These are phyloP conservation scores for Podosphaera xanthii DNA, from an alignment of 2,329 filamentous ascomycete species.

Conservation along the genomic window DNA sequence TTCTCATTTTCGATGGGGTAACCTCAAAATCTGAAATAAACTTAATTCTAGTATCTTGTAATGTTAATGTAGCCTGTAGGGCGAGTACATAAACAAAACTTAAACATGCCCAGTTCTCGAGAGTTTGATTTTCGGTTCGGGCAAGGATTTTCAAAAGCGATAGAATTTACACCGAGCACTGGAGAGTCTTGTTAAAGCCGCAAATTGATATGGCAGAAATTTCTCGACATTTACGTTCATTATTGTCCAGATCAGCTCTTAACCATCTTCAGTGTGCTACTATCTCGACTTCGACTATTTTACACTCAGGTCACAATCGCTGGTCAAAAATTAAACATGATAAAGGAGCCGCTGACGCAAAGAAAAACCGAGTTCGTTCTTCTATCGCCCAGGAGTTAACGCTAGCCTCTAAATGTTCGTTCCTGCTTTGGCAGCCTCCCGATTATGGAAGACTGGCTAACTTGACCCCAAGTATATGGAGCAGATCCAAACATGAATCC, in stretches of 20 bases:
- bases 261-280: conserved; percentile 11
- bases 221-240: conserved; percentile 11
- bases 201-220: conserved; percentile 9
- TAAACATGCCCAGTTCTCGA: too few relatives aligned
- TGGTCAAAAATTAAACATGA: conserved; percentile 96
- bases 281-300: conserved; percentile 22
- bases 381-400: conserved; percentile 50
- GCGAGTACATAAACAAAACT: too few relatives aligned
- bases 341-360: conserved; percentile 66
- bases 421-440: neutral
- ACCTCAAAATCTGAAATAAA: too few relatives aligned
- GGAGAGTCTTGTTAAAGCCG: too few relatives aligned
- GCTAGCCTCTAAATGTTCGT: conserved; percentile 48
- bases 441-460: conserved; percentile 5
- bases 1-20: too few relatives aligned
- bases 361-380: conserved; percentile 50
- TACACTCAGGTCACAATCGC: conserved; percentile 56
- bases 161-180: too few relatives aligned
- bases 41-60: too few relatives aligned
- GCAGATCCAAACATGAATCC: conserved; percentile 52
- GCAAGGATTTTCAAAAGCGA: too few relatives aligned
- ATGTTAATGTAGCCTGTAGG: too few relatives aligned
- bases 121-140: too few relatives aligned
- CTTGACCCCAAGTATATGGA: conserved; percentile 37
- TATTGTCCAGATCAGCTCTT: conserved; percentile 4